Conservation (phyloP, 2,329 filamentous ascomycete genomes). For the Colletotrichum sansevieriae region DNA sequence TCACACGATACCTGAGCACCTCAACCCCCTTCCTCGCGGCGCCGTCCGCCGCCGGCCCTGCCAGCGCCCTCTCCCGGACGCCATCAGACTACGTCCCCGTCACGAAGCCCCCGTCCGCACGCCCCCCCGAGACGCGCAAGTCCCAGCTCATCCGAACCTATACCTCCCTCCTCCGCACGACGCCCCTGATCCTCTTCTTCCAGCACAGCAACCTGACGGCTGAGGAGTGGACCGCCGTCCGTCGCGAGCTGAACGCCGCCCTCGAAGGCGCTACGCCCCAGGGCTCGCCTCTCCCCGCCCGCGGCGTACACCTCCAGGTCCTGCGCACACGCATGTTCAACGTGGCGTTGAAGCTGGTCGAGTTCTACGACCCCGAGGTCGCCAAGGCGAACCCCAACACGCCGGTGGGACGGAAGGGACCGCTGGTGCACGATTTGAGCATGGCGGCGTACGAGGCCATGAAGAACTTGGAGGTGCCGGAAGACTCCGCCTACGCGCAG, state of each 20-base stretch:
- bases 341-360: conserved; percentile 85
- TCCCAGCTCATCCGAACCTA: conserved; percentile 89
- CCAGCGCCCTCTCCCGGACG: conserved; percentile 48
- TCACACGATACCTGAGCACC: conserved; percentile 36
- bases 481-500: conserved; percentile 62
- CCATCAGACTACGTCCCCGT: conserved; percentile 68
- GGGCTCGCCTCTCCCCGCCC: conserved; percentile 64
- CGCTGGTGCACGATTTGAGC: conserved; percentile 66
- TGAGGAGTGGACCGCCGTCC: conserved; percentile 67
- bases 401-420: conserved; percentile 48
- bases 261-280: conserved; percentile 56
- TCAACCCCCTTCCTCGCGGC: conserved; percentile 41
- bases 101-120: conserved; percentile 88
- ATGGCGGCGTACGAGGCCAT: conserved; percentile 64
- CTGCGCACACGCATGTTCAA: conserved; percentile 91
- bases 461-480: conserved; percentile 52
- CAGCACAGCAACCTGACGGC: conserved; percentile 78
- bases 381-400: conserved; percentile 47
- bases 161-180: conserved; percentile 87
- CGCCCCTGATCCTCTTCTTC: conserved; percentile 88
- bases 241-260: conserved; percentile 58
- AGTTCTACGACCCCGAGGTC: conserved; percentile 76
- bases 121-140: conserved; percentile 88
- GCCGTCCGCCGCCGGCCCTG: conserved; percentile 47
- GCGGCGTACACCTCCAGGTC: conserved; percentile 81